Evolutionary conservation across 164 flowering plant genomes (phyloP), one percentile per base, ranked within the genome.

Genomic region (Cinnamomum chago): DNA sequence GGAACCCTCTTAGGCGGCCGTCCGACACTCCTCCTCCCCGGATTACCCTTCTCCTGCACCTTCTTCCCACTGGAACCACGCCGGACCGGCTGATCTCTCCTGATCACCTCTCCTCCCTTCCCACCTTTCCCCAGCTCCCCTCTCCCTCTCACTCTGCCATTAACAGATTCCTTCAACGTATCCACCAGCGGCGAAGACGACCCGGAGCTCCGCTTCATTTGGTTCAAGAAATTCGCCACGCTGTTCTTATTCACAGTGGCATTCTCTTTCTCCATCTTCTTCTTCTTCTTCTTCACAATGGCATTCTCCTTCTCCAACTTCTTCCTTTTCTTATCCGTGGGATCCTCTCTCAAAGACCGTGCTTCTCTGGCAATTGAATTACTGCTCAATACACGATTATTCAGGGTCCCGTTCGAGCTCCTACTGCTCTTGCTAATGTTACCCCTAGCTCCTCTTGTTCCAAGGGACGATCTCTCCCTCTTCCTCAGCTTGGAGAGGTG

Each of bases 161-260:
- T 55, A 15, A 12, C 62, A 15, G 24, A 66, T 12, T 20, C 69
- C 68, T 25, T 77, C 81, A 18, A 67, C 15, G 74, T 69, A 28
- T 73, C 78, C 2, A 68, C 70, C 3, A 79, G 72, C 50, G 30
- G 13, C n/a, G 67, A 67, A 78, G 79, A 60, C 64, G 51, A 20
- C 2, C 70, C 28, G 6, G 90, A 81, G 62, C 83, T 85, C 67
- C 82, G 82, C 79, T 92, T 94, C 72, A 94, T 86, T 71, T 94
- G 83, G 64, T 86, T 90, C 81, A 94, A 82, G 86, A 92, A 92
- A 77, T 86, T 84, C 0, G 90, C 92, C 4, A 88, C 96, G 14
- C 93, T 85, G 40, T 84, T 75, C 81, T 90, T 91, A 79, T 90
- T 94, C 1, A 33, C 52, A 27, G 68, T 20, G 22, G 52, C 30